A percentile compares a stretch with the other conserved stretches of the same genome.
phyloP scores from a whole-genome alignment of 371 early-diverging fungal genomes.

The Neoconidiobolus thromboides region DNA sequence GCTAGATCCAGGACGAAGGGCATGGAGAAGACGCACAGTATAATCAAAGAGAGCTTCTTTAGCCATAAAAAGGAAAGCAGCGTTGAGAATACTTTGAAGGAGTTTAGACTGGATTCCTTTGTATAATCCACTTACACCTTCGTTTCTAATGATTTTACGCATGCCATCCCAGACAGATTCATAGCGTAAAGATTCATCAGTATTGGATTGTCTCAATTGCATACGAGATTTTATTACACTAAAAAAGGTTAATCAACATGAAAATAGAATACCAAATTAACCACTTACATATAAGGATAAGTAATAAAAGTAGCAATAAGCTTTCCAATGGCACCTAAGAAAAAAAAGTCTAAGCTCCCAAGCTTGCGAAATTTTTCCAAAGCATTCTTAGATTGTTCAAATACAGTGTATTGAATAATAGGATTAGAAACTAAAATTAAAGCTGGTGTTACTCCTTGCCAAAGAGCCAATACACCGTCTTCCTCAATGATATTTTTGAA shows the following conservation, averaged over 20 bases:
- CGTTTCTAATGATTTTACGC: conserved; percentile 46
- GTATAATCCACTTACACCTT: conserved; percentile 57
- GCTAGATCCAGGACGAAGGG: conserved; percentile 7
- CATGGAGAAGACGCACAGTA: conserved; percentile 35
- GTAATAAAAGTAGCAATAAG: conserved; percentile 84
- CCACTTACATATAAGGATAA: conserved; percentile 82
- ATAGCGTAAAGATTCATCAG: conserved; percentile 49
- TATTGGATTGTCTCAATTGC: conserved; percentile 67
- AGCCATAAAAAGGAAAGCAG: conserved; percentile 82
- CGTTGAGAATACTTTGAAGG: conserved; percentile 64
- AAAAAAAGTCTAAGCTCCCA: conserved; percentile 74
- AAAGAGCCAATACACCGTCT: conserved; percentile 70
- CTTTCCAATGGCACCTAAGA: conserved; percentile 86
- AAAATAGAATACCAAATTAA: background rate
- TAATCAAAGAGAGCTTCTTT: conserved; percentile 68
- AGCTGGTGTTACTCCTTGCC: conserved; percentile 77
- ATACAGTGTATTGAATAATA: conserved; percentile 91
- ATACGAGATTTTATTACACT: conserved; percentile 87
- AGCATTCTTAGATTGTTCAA: conserved; percentile 75
- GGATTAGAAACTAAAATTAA: conserved; percentile 93
- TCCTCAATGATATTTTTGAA: conserved; percentile 53
- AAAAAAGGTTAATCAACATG: background rate
- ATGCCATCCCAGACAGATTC: conserved; percentile 68
- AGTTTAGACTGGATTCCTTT: conserved; percentile 64
- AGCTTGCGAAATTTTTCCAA: conserved; percentile 28